Percentiles rank a stretch among this genome's conserved stretches.
Evolutionary conservation across 2,329 filamentous ascomycete genomes (phyloP).

Genomic region (Beauveria caledonica): DNA sequence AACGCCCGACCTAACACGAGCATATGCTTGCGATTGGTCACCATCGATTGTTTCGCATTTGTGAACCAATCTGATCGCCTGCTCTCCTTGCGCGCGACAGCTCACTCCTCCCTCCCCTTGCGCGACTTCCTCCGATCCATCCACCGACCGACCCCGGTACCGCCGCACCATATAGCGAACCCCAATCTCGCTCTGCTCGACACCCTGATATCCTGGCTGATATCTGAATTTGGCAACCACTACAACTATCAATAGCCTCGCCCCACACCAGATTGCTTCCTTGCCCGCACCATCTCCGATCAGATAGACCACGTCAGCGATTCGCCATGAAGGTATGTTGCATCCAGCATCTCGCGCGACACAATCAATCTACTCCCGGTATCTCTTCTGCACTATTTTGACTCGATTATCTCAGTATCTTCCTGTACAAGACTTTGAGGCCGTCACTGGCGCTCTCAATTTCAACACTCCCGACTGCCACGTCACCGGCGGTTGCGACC

Average conservation of each 20-base stretch:
- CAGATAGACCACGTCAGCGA: conserved; percentile 2
- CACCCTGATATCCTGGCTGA: not conserved
- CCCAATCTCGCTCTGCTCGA: not conserved
- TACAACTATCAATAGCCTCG: not conserved
- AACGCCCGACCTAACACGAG: not conserved
- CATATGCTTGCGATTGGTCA: not conserved
- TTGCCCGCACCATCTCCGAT: not conserved
- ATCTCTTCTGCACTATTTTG: conserved; percentile 1
- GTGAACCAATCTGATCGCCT: not conserved
- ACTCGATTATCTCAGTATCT: conserved; percentile 58
- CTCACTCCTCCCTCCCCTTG: not conserved
- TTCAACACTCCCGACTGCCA: conserved; percentile 92
- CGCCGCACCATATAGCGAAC: not conserved
- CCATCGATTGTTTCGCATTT: not conserved
- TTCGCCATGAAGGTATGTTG: conserved; percentile 31
- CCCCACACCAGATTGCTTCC: conserved; percentile 10
- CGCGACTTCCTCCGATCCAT: not conserved
- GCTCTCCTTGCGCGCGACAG: not conserved
- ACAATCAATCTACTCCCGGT: not conserved
- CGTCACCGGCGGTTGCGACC: conserved; percentile 86
- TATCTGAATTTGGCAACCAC: not conserved
- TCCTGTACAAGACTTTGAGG: conserved; percentile 82
- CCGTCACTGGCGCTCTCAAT: conserved; percentile 85
- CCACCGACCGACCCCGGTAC: conserved; percentile 13
- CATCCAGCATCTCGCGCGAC: not conserved